Percentiles rank a stretch among this genome's conserved stretches.
phyloP scores from a whole-genome alignment of 192 early-diverging fungal genomes.

The Phlyctochytrium bullatum region DNA sequence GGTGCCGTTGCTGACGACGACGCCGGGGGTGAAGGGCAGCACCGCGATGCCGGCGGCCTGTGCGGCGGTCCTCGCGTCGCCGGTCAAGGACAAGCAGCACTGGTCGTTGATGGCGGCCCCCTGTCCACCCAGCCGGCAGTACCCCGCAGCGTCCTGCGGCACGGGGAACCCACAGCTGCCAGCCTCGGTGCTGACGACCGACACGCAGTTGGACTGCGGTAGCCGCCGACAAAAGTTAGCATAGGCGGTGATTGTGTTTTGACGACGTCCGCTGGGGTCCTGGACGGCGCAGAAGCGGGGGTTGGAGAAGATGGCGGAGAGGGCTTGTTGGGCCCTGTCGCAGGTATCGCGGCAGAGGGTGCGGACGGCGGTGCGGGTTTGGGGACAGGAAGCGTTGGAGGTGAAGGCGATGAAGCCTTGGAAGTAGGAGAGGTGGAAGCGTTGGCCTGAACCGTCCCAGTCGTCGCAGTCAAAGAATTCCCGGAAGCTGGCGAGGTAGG shows the following conservation, averaged over 20 bases:
- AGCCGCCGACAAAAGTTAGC: slow-evolving; percentile 1
- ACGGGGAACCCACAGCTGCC: slow-evolving; percentile 14
- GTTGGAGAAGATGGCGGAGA: slow-evolving; percentile 14
- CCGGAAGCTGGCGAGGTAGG: slow-evolving; percentile 24
- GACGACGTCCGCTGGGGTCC: background rate
- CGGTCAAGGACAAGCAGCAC: background rate
- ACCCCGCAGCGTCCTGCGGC: slow-evolving; percentile 1
- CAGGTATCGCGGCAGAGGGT: slow-evolving; percentile 13
- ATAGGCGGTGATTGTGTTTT: slow-evolving; percentile 7
- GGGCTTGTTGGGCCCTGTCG: slow-evolving; percentile 2
- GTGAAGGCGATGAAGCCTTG: slow-evolving; percentile 9
- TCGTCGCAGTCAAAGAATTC: slow-evolving; percentile 15
- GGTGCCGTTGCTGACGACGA: background rate
- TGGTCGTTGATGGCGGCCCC: slow-evolving; percentile 5
- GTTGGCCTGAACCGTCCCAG: slow-evolving; percentile 16
- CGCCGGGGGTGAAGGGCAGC: background rate
- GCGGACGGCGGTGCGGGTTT: background rate
- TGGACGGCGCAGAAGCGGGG: slow-evolving; percentile 6
- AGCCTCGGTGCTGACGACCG: background rate
- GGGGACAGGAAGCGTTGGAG: background rate
- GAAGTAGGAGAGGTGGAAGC: slow-evolving; percentile 21
- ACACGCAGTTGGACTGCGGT: slow-evolving; percentile 8
- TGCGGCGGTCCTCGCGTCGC: background rate
- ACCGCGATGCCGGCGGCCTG: background rate
- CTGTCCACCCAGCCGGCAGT: slow-evolving; percentile 10